Evolutionary conservation across 2,329 filamentous ascomycete species (phyloP), one percentile per base, ranked within the genome.

Genomic region (Trichoderma sp.): DNA sequence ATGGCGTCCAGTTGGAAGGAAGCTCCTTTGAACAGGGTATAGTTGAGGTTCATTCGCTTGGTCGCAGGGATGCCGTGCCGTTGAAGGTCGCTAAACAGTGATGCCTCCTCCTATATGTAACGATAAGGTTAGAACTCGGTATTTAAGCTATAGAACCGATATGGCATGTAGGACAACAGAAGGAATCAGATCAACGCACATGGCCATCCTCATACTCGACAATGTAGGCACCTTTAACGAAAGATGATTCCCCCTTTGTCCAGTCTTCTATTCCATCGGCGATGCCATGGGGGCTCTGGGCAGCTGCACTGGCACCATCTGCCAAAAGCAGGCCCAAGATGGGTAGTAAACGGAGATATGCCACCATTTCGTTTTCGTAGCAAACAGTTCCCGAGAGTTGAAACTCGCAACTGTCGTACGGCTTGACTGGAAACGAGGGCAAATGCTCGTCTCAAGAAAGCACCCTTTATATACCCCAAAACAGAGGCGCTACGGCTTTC

Each of bases 21-120:
- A 1, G 80, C 80, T 64, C 85, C 85, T 71, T 82, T 84, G 79
- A 87, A 87, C n/a, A 86, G 76, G 70, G 80, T 78, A 72, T 81
- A 84, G 70, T 83, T 77, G 67, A 85, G 78, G 45, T 81, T 79
- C 79, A 83, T 80, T 61, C 82, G 81, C 56, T 80, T 80, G 15
- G 63, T 48, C 1, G 52, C 63, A 4, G 63, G 19, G 35, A 65
- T 12, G 8, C 63, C 63, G 25, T 57, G 25, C 4, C 6, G 25
- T 7, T 27, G 63, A 10, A 65, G 63, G 10, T 56, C 35, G 6
- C 19, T 35, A 7, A 65, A 57, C 19, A 65, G 10, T 9, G 37
- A 29, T 17, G 52, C 15, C n/a, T 65, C 63, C 27, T 57, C 63
- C 50, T 65, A 17, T 34, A 15, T 5, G 34, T 3, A 13, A n/a